Percentiles rank a stretch among this genome's conserved stretches.
These are phyloP conservation scores for Cladosporium sp. DNA, from an alignment of 2,329 filamentous ascomycete species.

Conservation along the genomic window DNA sequence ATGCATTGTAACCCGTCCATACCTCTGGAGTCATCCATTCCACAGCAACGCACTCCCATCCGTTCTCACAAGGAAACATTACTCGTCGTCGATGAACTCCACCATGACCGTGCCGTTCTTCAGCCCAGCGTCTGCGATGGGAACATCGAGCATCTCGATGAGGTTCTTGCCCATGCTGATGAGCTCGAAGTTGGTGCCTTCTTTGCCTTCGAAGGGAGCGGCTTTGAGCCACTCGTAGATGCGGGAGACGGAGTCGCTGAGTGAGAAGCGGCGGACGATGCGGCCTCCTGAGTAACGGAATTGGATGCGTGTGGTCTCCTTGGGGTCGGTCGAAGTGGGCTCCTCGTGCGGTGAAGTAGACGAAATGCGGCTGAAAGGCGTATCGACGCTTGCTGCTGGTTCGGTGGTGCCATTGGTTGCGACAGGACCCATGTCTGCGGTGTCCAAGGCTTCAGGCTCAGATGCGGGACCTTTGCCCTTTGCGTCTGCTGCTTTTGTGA, in stretches of 20 bases:
- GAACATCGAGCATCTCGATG: constrained; percentile 68
- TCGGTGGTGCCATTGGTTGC: constrained; percentile 22
- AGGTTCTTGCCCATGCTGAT: constrained; percentile 86
- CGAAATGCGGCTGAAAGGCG: constrained; percentile 69
- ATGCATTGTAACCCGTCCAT: not conserved
- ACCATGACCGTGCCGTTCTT: constrained; percentile 96
- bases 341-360: constrained; percentile 73
- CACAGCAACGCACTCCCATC: not conserved
- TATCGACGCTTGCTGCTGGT: constrained; percentile 24
- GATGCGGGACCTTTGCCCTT: constrained; percentile 6
- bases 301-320: constrained; percentile 79
- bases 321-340: constrained; percentile 65
- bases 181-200: constrained; percentile 79
- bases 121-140: constrained; percentile 77
- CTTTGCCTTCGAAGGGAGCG: constrained; percentile 76
- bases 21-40: not conserved
- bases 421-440: constrained; percentile 27
- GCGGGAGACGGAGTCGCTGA: constrained; percentile 73
- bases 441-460: constrained; percentile 31
- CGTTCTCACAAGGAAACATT: not conserved
- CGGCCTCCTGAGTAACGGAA: constrained; percentile 84
- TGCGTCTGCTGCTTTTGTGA: constrained; percentile 63
- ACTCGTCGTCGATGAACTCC: constrained; percentile 60
- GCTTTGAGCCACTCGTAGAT: constrained; percentile 98
- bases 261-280: constrained; percentile 80